Conservation (phyloP, 2,329 filamentous ascomycete genomes). For the Cadophora luteo-olivacea region DNA sequence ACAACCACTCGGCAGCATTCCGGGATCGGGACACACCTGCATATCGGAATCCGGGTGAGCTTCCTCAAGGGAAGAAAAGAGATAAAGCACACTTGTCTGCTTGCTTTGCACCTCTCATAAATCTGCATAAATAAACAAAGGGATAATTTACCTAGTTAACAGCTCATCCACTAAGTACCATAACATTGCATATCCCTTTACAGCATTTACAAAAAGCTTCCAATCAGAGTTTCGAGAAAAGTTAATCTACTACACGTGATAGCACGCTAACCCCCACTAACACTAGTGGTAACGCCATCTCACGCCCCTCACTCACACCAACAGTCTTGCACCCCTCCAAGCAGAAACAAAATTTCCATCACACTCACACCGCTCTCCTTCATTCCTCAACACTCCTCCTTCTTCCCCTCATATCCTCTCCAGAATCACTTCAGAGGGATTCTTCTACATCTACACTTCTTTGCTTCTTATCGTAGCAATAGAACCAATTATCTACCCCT, state of each 20-base stretch:
- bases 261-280: slow-evolving; percentile 9
- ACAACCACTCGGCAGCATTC: not conserved
- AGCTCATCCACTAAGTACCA: not conserved
- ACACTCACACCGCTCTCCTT: slow-evolving; percentile 29
- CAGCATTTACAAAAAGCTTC: not conserved
- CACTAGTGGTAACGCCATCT: slow-evolving; percentile 16
- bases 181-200: not conserved
- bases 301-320: slow-evolving; percentile 21
- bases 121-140: not conserved
- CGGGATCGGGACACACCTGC: not conserved
- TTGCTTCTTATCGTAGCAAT: slow-evolving; percentile 18
- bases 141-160: not conserved
- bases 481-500: slow-evolving; percentile 12
- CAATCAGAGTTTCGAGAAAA: slow-evolving; percentile 1
- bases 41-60: not conserved
- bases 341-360: slow-evolving; percentile 20
- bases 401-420: slow-evolving; percentile 22
- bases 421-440: slow-evolving; percentile 26
- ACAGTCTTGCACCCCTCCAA: slow-evolving; percentile 21
- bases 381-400: slow-evolving; percentile 26
- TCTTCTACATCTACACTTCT: slow-evolving; percentile 20
- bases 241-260: slow-evolving; percentile 16
- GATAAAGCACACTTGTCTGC: not conserved
- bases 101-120: not conserved
- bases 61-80: no score